Conservation (phyloP, 768 basidiomycete species). For the Lentinula edodes region DNA sequence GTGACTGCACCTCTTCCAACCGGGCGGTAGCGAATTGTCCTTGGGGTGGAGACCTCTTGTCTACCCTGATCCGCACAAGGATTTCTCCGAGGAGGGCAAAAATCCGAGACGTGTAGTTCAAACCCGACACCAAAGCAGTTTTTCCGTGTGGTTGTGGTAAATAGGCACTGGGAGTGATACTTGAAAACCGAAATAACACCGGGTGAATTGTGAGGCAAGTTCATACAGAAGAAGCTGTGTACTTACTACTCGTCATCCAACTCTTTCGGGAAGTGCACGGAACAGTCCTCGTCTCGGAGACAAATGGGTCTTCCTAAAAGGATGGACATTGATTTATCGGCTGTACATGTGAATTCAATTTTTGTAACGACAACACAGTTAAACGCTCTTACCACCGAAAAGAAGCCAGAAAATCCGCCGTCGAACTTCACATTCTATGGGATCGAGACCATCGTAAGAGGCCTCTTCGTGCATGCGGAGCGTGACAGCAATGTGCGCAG, state of each 20-base stretch:
- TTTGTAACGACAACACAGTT: constrained; percentile 6
- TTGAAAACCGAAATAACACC: constrained; percentile 22
- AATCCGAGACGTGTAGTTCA: constrained; percentile 83
- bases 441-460: constrained; percentile 76
- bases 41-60: constrained; percentile 80
- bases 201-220: not conserved
- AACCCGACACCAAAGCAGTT: constrained; percentile 79
- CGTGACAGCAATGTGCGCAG: constrained; percentile 76
- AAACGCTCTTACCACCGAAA: constrained; percentile 63
- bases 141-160: constrained; percentile 84
- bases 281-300: constrained; percentile 87
- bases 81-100: constrained; percentile 85
- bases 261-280: constrained; percentile 82
- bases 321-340: constrained; percentile 88
- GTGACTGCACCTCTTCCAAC: constrained; percentile 77
- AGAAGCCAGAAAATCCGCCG: constrained; percentile 85
- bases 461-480: constrained; percentile 84
- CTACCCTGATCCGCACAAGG: constrained; percentile 79
- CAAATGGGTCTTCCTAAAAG: constrained; percentile 80
- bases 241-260: constrained; percentile 87
- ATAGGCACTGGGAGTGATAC: constrained; percentile 82
- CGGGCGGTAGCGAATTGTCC: constrained; percentile 82
- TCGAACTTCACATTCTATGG: constrained; percentile 85
- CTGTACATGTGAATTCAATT: constrained; percentile 29
- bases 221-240: constrained; percentile 9